A percentile compares a stretch with the other conserved stretches of the same genome.
Conservation (phyloP, 768 basidiomycete species). For the Kwoniella sp. region DNA sequence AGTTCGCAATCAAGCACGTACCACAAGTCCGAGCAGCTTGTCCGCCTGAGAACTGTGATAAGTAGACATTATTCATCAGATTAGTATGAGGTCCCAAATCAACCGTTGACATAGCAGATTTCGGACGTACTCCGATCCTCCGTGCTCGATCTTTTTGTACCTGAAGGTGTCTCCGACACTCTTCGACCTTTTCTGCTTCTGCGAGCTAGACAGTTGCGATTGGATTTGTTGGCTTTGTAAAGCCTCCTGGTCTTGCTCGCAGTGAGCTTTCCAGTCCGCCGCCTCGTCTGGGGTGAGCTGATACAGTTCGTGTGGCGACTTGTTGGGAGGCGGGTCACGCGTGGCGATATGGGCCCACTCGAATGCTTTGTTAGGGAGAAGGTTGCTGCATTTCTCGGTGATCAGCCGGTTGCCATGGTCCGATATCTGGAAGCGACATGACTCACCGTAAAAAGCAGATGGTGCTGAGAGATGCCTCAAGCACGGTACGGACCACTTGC, state of each 20-base stretch:
- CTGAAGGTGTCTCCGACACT: background rate
- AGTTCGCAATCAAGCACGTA: too few relatives aligned
- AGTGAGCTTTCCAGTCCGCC: background rate
- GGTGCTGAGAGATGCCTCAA: constrained; percentile 15
- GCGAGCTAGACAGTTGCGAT: background rate
- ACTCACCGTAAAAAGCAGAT: constrained; percentile 26
- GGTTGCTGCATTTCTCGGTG: too few relatives aligned
- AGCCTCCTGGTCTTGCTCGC: background rate
- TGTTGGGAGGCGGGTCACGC: background rate
- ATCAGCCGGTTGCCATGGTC: too few relatives aligned
- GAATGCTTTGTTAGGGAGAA: constrained; percentile 13
- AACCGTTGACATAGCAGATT: too few relatives aligned
- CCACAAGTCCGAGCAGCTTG: background rate
- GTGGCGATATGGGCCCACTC: background rate
- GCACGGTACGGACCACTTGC: background rate
- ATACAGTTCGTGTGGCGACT: constrained; percentile 2
- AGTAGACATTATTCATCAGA: background rate
- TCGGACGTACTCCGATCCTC: too few relatives aligned
- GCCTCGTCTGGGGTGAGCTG: constrained; percentile 1
- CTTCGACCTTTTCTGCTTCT: background rate
- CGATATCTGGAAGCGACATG: too few relatives aligned
- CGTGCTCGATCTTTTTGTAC: background rate
- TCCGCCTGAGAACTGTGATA: constrained; percentile 1
- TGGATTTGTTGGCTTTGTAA: background rate
- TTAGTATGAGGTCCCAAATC: background rate